These are phyloP conservation scores for Danielia reshetovae DNA, from an alignment of 805 yeast genomes.

Conservation along the genomic window DNA sequence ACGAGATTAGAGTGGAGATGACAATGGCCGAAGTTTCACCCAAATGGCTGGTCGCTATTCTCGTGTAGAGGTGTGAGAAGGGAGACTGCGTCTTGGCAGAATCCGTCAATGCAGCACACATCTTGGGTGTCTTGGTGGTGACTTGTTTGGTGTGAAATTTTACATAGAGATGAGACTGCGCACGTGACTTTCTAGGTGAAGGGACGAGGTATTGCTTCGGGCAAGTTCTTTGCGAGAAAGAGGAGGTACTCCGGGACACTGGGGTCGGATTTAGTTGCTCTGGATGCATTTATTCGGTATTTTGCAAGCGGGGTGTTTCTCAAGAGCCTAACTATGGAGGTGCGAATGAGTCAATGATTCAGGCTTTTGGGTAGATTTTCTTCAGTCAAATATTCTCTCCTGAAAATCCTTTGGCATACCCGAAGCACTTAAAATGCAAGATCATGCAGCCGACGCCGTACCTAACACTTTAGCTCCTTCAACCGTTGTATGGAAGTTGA, in stretches of 20 bases:
- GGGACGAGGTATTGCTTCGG: background rate
- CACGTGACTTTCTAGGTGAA: constrained; percentile 3
- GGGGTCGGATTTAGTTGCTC: too few species aligned
- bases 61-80: constrained; percentile 53
- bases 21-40: constrained; percentile 75
- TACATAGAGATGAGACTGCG: background rate
- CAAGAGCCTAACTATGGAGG: too few species aligned
- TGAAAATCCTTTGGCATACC: too few species aligned
- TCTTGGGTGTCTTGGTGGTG: background rate
- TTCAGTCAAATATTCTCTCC: background rate
- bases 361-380: too few species aligned
- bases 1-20: constrained; percentile 55
- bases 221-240: background rate
- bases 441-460: too few species aligned
- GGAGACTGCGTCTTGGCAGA: constrained; percentile 52
- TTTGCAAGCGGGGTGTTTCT: too few species aligned
- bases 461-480: too few species aligned
- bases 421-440: too few species aligned
- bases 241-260: too few species aligned
- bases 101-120: constrained; percentile 9
- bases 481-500: too few species aligned
- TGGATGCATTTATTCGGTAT: too few species aligned
- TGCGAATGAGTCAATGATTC: too few species aligned
- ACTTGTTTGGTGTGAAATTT: background rate
- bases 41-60: constrained; percentile 48